These are phyloP conservation scores for Neonectria punicea DNA, from an alignment of 2,329 filamentous ascomycete species.

Conservation along the genomic window DNA sequence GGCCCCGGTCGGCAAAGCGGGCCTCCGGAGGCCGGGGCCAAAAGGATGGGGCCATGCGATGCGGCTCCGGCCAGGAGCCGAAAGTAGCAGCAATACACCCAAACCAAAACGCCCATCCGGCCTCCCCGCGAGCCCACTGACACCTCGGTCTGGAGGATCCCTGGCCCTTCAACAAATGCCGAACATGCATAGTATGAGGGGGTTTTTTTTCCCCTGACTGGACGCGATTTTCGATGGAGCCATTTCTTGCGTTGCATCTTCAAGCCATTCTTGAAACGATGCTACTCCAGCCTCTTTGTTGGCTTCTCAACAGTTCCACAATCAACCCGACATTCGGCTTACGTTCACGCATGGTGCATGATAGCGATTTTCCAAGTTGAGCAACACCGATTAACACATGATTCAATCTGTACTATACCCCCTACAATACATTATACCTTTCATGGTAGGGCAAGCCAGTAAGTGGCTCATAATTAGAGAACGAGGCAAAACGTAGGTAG, in stretches of 20 bases:
- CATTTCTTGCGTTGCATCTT: constrained; percentile 10
- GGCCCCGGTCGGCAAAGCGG: constrained; percentile 8
- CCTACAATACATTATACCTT: constrained; percentile 4
- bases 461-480: no score
- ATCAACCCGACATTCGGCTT: neutral
- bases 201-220: neutral
- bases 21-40: constrained; percentile 7
- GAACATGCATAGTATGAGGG: neutral
- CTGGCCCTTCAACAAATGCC: constrained; percentile 8
- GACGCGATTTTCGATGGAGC: neutral
- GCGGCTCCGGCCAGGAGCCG: constrained; percentile 2
- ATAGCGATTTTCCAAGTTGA: neutral
- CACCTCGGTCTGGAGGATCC: constrained; percentile 2
- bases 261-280: constrained; percentile 4
- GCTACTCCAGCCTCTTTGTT: constrained; percentile 12
- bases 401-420: constrained; percentile 11
- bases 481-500: neutral
- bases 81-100: neutral
- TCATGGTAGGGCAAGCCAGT: neutral
- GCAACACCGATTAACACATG: neutral
- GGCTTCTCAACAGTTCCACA: constrained; percentile 15
- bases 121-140: neutral
- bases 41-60: neutral
- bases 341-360: neutral
- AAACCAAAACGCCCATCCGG: neutral